Evolutionary conservation across 73 alveolate species (phyloP).

Genomic region (Breviolum minutum): DNA sequence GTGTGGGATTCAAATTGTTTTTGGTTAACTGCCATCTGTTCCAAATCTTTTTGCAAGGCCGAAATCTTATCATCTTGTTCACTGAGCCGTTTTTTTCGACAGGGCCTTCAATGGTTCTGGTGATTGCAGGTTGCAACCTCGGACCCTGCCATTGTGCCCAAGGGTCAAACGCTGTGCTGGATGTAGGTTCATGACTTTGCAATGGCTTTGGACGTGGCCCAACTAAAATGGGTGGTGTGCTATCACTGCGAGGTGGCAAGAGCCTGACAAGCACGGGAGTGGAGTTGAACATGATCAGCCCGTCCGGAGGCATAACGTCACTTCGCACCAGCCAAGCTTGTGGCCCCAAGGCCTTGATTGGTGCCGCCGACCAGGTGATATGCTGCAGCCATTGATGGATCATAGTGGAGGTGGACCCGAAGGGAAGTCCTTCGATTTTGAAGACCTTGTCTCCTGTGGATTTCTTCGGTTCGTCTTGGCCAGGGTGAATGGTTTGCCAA

Average conservation of each 20-base stretch:
- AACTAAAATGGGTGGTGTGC: not conserved
- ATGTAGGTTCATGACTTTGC: too few species aligned
- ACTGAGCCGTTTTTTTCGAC: not conserved
- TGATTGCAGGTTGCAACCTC: too few species aligned
- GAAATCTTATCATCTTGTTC: not conserved
- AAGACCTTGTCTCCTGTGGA: not conserved
- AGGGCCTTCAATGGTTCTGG: not conserved
- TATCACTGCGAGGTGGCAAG: not conserved
- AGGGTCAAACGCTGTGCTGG: too few species aligned
- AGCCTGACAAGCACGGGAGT: not conserved
- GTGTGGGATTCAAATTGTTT: not conserved
- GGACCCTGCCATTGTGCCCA: too few species aligned
- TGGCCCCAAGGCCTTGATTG: not conserved
- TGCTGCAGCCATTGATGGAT: not conserved
- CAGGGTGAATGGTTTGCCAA: not conserved
- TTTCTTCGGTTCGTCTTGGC: not conserved
- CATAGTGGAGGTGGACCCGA: not conserved
- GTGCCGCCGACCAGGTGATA: not conserved
- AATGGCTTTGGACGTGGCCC: not conserved
- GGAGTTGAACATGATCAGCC: not conserved
- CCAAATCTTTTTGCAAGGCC: not conserved
- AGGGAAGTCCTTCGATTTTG: not conserved
- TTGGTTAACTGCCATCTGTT: too few species aligned
- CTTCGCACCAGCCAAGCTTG: not conserved
- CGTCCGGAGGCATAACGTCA: not conserved